phyloP scores from a whole-genome alignment of 202 grass and related monocot genomes.

The Carex arenaria region DNA sequence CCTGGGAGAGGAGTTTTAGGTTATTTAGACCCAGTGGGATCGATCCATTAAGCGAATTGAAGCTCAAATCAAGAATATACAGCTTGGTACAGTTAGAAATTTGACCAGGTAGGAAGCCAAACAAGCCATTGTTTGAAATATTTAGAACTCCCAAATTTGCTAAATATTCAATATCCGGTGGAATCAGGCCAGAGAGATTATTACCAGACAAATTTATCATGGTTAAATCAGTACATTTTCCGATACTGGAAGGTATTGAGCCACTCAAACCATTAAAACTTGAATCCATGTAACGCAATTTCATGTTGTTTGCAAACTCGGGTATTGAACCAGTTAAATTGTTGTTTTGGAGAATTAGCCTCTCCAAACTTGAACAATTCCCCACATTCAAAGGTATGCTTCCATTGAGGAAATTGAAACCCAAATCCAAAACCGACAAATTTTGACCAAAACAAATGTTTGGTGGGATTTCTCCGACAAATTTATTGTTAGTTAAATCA shows the following conservation, averaged over 20 bases:
- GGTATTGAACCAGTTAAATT: constrained; percentile 52
- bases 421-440: constrained; percentile 46
- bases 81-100: constrained; percentile 50
- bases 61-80: constrained; percentile 61
- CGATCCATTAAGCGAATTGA: constrained; percentile 59
- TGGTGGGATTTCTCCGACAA: constrained; percentile 60
- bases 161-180: constrained; percentile 42
- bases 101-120: constrained; percentile 43
- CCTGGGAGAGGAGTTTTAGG: constrained; percentile 33
- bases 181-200: constrained; percentile 44
- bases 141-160: constrained; percentile 35
- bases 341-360: constrained; percentile 54
- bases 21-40: constrained; percentile 37
- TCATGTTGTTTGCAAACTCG: constrained; percentile 32
- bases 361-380: constrained; percentile 47
- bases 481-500: constrained; percentile 73
- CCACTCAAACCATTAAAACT: constrained; percentile 63
- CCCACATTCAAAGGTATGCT: constrained; percentile 49
- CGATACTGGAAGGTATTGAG: constrained; percentile 41
- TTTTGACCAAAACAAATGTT: constrained; percentile 63
- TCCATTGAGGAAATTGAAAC: constrained; percentile 52
- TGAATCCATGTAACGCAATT: constrained; percentile 46
- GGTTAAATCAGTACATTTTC: constrained; percentile 37
- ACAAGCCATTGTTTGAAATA: constrained; percentile 52
- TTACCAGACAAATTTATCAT: constrained; percentile 55